Percentiles rank a stretch among this genome's conserved stretches.
Evolutionary conservation across 805 yeast species (phyloP).

Genomic region (Cyberlindnera subsufficiens): DNA sequence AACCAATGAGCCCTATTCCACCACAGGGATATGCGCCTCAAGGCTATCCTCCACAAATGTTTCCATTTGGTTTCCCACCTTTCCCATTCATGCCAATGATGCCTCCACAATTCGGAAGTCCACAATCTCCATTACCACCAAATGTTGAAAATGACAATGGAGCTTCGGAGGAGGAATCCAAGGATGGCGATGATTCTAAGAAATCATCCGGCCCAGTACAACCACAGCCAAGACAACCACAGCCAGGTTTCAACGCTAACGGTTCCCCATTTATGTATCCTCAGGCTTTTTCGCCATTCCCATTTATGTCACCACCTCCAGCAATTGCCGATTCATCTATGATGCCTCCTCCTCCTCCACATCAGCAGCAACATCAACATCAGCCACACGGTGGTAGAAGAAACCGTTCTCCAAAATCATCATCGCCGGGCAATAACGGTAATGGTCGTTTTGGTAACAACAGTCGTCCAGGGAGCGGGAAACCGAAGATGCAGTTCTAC

Average conservation of each 20-base stretch:
- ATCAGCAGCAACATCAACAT: not conserved
- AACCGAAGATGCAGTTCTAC: conserved; percentile 43
- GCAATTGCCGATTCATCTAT: conserved; percentile 2
- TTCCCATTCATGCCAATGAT: conserved; percentile 30
- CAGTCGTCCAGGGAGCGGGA: not conserved
- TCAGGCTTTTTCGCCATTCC: conserved; percentile 24
- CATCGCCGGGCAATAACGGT: conserved; percentile 18
- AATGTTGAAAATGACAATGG: not conserved
- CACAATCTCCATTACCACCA: conserved; percentile 11
- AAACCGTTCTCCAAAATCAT: conserved; percentile 20
- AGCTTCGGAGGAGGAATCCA: not conserved
- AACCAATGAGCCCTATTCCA: conserved; percentile 10
- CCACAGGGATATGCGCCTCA: conserved; percentile 4
- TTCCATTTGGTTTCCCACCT: conserved; percentile 31
- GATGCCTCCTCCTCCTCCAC: conserved; percentile 7
- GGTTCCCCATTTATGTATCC: conserved; percentile 21
- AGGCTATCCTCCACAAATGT: conserved; percentile 22
- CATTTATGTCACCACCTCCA: conserved; percentile 20
- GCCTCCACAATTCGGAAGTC: conserved; percentile 17
- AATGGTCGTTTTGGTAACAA: conserved; percentile 1
- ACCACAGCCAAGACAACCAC: conserved; percentile 17
- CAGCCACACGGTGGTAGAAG: conserved; percentile 8
- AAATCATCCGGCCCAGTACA: conserved; percentile 6
- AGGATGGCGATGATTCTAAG: not conserved
- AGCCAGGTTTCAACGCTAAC: conserved; percentile 8